Evolutionary conservation across 1,284 basidiomycete species (phyloP), one percentile per base, ranked within the genome.

Genomic region (Ganoderma sinense): DNA sequence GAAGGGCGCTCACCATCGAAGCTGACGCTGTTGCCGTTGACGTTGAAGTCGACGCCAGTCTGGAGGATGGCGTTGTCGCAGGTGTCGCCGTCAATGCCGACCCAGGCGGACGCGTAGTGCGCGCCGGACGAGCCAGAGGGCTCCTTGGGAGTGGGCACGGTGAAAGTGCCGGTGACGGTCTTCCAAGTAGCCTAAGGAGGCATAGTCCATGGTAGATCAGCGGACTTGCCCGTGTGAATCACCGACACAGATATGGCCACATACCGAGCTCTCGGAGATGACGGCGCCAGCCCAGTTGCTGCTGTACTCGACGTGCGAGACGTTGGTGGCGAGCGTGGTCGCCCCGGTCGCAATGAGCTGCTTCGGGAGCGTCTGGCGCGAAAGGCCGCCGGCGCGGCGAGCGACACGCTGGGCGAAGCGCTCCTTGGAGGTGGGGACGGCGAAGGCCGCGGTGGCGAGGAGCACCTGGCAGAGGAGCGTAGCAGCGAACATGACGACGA

Each of bases 151-250:
- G 73, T 78, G 61, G 78, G 78, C 41, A 79, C 78, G 62, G 75
- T 75, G 75, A 81, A 81, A 2, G 79, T 81, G 8, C 76, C 80
- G 41, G 76, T 78, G 14, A 78, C 78, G 26, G 75, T 65, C 72
- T 76, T 78, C 74, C 65, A 79, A 1, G 75, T 75, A 29, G 71
- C 72, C 78, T 79, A 55, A 20, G 16, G 33, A 16, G 33, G 40
- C 29, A 8, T 20, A 55, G 7, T 2, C n/a, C 5, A 18, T 39
- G 48, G 51, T 26, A 67, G 33, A 10, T 41, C 39, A 11, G 29
- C 2, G 45, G 23, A 36, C 51, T 26, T 5, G 14, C 41, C 41
- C 14, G 41, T 41, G 48, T 16, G 33, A 13, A 53, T n/a, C n/a
- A 1, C 13, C 18, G 31, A 40, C 41, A 6, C 14, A 56, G 18